These are phyloP conservation scores for Macadamia tetraphylla DNA, from an alignment of 164 flowering plant species.

Conservation along the genomic window DNA sequence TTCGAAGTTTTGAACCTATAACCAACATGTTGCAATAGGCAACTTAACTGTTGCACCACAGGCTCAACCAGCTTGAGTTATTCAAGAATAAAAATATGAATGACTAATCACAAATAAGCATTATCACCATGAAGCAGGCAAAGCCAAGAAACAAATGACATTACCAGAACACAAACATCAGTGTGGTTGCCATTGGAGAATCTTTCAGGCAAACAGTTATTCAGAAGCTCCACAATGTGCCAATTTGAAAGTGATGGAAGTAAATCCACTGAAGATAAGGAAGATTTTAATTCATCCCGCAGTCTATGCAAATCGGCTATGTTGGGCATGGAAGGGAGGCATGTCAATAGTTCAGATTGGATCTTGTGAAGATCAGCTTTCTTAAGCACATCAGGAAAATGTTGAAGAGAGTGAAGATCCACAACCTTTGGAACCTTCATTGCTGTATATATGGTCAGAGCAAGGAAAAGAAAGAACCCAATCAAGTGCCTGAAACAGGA, in stretches of 20 bases:
- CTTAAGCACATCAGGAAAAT: constrained; percentile 43
- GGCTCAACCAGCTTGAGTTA: too few relatives aligned
- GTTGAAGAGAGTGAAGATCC: constrained; percentile 57
- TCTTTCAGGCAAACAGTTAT: constrained; percentile 62
- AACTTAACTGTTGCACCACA: too few relatives aligned
- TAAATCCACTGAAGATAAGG: constrained; percentile 35
- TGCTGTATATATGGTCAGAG: constrained; percentile 88
- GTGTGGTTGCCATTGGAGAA: constrained; percentile 49
- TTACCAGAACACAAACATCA: constrained; percentile 64
- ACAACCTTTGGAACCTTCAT: constrained; percentile 69
- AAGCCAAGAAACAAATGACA: not conserved
- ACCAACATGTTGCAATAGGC: too few relatives aligned
- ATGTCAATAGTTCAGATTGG: constrained; percentile 30
- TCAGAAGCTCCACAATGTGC: constrained; percentile 45
- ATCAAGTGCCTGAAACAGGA: constrained; percentile 76
- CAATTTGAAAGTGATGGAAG: constrained; percentile 41
- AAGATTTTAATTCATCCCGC: constrained; percentile 30
- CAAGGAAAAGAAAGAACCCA: constrained; percentile 91
- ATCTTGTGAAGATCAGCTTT: constrained; percentile 46
- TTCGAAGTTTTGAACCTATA: too few relatives aligned
- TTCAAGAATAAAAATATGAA: too few relatives aligned
- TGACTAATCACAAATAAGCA: too few relatives aligned
- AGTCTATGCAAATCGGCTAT: constrained; percentile 47
- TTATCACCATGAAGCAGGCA: too few relatives aligned
- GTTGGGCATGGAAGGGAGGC: constrained; percentile 59